Conservation (phyloP, 2,329 filamentous ascomycete species). For the Diaporthe caulivora region DNA sequence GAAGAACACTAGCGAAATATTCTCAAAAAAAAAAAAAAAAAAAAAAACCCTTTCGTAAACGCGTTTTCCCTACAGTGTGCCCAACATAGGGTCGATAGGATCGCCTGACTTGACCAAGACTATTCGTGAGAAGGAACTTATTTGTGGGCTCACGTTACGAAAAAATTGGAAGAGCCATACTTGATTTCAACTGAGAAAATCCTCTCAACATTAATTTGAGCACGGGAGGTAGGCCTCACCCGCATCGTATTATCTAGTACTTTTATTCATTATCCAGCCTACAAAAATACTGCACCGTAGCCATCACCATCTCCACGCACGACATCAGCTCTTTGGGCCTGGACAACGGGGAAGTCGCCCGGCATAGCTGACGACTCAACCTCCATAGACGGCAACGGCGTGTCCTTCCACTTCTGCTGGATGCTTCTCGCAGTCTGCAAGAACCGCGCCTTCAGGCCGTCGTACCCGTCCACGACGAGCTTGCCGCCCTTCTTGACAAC, state of each 20-base stretch:
- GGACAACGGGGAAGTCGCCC: not conserved
- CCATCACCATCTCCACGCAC: not conserved
- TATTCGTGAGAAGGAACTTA: not conserved
- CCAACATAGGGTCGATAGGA: no score
- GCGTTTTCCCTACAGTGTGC: no score
- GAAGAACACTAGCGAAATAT: no score
- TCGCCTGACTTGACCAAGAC: no score
- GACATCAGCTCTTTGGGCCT: slow-evolving; percentile 5
- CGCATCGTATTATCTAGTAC: accelerated
- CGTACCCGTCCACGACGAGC: slow-evolving; percentile 46
- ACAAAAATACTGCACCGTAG: not conserved
- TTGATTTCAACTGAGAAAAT: not conserved
- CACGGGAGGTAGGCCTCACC: not conserved
- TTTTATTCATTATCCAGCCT: not conserved
- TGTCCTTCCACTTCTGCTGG: slow-evolving; percentile 44
- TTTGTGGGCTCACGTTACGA: not conserved
- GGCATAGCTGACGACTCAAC: not conserved
- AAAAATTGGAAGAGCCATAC: not conserved
- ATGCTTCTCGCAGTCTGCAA: slow-evolving; percentile 50
- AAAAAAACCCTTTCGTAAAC: no score
- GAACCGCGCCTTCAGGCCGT: slow-evolving; percentile 48
- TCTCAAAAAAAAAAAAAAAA: no score
- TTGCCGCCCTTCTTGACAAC: slow-evolving; percentile 61
- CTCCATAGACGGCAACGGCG: slow-evolving; percentile 42
- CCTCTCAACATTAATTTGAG: not conserved